Conservation (phyloP, 2,329 filamentous ascomycete genomes). For the Chaetomiaceae sp. region DNA sequence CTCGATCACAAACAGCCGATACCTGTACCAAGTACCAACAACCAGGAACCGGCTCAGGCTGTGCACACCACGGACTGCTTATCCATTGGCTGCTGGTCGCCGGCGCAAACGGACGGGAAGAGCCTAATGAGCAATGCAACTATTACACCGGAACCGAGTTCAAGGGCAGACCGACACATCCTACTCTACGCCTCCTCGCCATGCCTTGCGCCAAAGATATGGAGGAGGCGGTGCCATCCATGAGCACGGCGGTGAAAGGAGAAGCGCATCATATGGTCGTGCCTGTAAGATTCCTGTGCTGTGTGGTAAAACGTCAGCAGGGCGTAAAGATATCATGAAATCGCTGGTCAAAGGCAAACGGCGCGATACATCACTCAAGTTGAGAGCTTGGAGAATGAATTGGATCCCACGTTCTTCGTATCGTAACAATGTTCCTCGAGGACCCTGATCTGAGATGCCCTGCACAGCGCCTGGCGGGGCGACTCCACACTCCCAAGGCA, state of each 20-base stretch:
- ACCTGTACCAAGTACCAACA: not conserved
- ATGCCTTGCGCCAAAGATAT: slow-evolving; percentile 3
- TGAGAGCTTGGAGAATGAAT: no score
- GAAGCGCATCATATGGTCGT: no score
- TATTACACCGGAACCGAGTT: no score
- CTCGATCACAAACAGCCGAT: no score
- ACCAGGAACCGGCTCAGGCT: slow-evolving; percentile 11
- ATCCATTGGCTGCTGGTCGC: slow-evolving; percentile 6
- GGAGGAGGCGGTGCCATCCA: not conserved
- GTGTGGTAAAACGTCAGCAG: no score
- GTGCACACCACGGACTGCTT: not conserved
- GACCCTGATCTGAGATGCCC: not conserved
- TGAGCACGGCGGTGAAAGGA: no score
- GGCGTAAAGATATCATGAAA: no score
- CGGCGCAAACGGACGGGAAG: not conserved
- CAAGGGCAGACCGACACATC: not conserved
- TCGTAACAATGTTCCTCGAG: no score
- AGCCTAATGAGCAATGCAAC: not conserved
- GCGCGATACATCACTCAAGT: no score
- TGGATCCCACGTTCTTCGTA: no score
- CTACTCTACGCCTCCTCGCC: not conserved
- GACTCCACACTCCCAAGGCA: not conserved
- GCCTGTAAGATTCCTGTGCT: no score
- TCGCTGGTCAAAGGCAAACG: no score
- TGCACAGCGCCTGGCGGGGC: not conserved